Conservation (phyloP, 768 basidiomycete genomes). For the Collybiopsis confluens region DNA sequence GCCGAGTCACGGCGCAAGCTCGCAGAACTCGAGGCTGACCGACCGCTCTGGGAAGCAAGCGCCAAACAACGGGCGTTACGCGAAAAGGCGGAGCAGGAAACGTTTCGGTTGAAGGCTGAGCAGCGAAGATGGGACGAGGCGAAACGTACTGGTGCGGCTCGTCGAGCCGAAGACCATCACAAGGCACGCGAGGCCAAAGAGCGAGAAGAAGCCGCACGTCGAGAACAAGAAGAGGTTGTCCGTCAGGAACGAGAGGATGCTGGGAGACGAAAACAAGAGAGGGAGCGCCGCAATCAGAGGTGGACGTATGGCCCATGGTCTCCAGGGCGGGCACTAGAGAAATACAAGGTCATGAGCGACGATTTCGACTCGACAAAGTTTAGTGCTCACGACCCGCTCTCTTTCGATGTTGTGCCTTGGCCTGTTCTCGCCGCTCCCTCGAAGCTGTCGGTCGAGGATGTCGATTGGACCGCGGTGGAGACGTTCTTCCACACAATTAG, state of each 20-base stretch:
- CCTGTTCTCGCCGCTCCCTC: slow-evolving; percentile 58
- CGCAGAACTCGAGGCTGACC: slow-evolving; percentile 61
- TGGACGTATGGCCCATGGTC: slow-evolving; percentile 67
- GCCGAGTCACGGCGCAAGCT: slow-evolving; percentile 65
- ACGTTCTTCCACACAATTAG: slow-evolving; percentile 59
- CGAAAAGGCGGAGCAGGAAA: slow-evolving; percentile 41
- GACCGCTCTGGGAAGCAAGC: slow-evolving; percentile 56
- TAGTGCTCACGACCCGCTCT: slow-evolving; percentile 44
- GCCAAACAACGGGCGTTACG: slow-evolving; percentile 40
- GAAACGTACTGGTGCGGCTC: slow-evolving; percentile 20
- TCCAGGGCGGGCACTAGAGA: slow-evolving; percentile 60
- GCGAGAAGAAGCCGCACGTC: slow-evolving; percentile 8
- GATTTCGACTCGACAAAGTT: slow-evolving; percentile 64
- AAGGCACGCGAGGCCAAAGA: slow-evolving; percentile 23
- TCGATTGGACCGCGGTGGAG: slow-evolving; percentile 70
- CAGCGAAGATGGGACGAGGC: slow-evolving; percentile 18
- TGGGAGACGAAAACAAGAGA: slow-evolving; percentile 34
- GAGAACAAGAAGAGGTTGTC: slow-evolving; percentile 17
- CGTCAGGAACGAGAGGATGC: slow-evolving; percentile 26
- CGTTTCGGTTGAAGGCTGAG: slow-evolving; percentile 24
- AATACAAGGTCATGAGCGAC: slow-evolving; percentile 56
- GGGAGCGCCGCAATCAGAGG: slow-evolving; percentile 43
- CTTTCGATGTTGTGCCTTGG: slow-evolving; percentile 69
- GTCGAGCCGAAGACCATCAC: slow-evolving; percentile 19
- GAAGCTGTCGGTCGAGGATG: slow-evolving; percentile 53